Evolutionary conservation across 2,329 filamentous ascomycete genomes (phyloP), one percentile per base, ranked within the genome.

Genomic region (Penicillium sp.): DNA sequence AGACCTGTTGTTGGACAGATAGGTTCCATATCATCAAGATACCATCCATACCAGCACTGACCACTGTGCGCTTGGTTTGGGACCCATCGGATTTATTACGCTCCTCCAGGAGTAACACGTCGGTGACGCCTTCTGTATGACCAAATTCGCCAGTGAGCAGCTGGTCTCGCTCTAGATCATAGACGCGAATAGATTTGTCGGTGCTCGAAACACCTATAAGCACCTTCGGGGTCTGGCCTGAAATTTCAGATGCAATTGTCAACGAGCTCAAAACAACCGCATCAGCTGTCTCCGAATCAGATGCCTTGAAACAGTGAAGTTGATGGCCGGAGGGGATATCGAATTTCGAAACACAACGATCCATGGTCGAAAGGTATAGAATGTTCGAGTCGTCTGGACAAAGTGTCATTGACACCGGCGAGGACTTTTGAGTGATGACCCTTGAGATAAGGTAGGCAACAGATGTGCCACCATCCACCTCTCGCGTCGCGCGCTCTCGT

Each of bases 111-210:
- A 97, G 76, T 4, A 89, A 84, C 19, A 95, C 86, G 59, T 92
- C 92, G 50, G 90, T 96, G 62, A 99, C 91, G 9, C 92, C 89
- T 70, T 97, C 92, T 0, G 92, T 96, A 66, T 99, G 94, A 1
- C 94, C 94, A 85, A 92, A 97, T 75, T 97, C 94, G 40, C 91
- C 86, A 50, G 92, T 89, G 29, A 97, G 77, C 56, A 99, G 87
- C 2, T 79, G 77, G 9, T 93, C 92, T 41, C 85, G 87, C 60
- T 88, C 87, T 31, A 85, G 81, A 64, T 96, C 90, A 68, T 99
- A 99, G 16, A 99, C 79, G 36, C 94, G 83, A 55, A 99, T 88
- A 0, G 94, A 97, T 72, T 97, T 99, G 74, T 99, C 94, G 0
- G 91, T 96, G 65, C 92, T 92, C 9, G 93, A 97, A 11, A 94